Percentiles rank a stretch among this genome's conserved stretches.
phyloP scores from a whole-genome alignment of 179 eudicot species.

The Beta lomatogona region DNA sequence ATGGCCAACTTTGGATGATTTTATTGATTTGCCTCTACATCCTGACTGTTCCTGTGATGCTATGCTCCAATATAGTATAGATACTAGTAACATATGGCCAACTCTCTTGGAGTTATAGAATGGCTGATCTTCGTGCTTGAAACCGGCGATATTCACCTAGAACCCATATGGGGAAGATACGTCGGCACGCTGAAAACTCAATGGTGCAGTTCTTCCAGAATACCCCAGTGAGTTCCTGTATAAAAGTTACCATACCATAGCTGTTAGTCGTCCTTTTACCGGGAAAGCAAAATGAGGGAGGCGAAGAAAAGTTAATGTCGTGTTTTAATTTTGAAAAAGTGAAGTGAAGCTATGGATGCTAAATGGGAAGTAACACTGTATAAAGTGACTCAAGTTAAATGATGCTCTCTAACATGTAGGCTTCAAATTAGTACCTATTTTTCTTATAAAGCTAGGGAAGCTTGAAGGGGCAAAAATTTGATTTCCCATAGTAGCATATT shows the following conservation, averaged over 20 bases:
- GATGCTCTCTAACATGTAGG: not conserved
- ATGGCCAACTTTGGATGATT: not conserved
- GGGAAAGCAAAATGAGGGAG: too few species aligned
- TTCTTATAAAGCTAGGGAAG: too few species aligned
- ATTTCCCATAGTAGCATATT: too few species aligned
- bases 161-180: slow-evolving; percentile 4
- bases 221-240: not conserved
- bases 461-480: too few species aligned
- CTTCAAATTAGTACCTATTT: too few species aligned
- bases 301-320: not conserved
- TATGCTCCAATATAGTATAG: slow-evolving; percentile 10
- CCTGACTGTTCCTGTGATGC: not conserved
- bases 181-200: not conserved
- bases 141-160: not conserved
- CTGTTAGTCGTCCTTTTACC: not conserved
- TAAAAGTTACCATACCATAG: not conserved
- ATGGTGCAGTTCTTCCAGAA: not conserved
- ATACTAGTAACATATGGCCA: slow-evolving; percentile 8
- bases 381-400: not conserved
- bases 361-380: not conserved
- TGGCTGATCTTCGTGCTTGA: slow-evolving; percentile 9
- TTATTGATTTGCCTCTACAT: slow-evolving; percentile 3
- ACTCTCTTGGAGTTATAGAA: not conserved
- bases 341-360: not conserved
- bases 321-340: not conserved